These are phyloP conservation scores for Pedinophyceae sp. DNA, from an alignment of 139 green algal genomes.

Conservation along the genomic window DNA sequence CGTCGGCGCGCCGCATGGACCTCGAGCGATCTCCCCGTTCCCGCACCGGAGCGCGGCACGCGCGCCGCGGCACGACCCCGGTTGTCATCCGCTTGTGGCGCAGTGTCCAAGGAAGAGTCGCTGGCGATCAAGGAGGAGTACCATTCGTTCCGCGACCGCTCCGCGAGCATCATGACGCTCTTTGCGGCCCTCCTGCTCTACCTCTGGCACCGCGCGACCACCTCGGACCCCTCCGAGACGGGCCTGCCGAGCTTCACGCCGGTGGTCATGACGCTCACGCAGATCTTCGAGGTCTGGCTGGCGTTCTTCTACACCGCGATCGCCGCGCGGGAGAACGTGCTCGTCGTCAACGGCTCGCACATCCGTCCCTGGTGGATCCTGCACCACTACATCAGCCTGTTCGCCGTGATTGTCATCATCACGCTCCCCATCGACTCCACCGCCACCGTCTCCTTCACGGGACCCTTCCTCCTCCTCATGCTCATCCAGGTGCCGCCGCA, in stretches of 20 bases:
- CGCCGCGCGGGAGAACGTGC: slow-evolving; percentile 79
- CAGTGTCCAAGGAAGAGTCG: slow-evolving; percentile 14
- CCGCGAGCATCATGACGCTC: slow-evolving; percentile 32
- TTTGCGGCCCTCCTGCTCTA: slow-evolving; percentile 10
- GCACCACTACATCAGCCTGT: slow-evolving; percentile 82
- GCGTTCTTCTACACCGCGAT: slow-evolving; percentile 87
- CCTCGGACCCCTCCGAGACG: slow-evolving; percentile 7
- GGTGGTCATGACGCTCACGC: slow-evolving; percentile 16
- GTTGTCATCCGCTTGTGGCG: not conserved
- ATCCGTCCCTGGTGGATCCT: slow-evolving; percentile 80
- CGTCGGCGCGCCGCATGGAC: not conserved
- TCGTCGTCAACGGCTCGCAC: slow-evolving; percentile 74
- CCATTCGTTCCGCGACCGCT: slow-evolving; percentile 57
- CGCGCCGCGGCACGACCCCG: not conserved
- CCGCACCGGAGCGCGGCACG: not conserved
- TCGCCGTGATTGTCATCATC: slow-evolving; percentile 57
- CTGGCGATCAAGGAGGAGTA: slow-evolving; percentile 79
- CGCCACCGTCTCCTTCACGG: slow-evolving; percentile 30
- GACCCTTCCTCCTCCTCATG: slow-evolving; percentile 27
- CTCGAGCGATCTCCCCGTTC: not conserved
- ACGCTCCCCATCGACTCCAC: slow-evolving; percentile 71
- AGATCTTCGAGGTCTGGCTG: slow-evolving; percentile 79
- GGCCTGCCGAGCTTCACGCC: not conserved
- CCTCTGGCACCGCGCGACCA: slow-evolving; percentile 1
- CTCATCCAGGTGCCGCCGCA: slow-evolving; percentile 28